Conservation (phyloP, 2,329 filamentous ascomycete species). For the Talaromyces verruculosus region DNA sequence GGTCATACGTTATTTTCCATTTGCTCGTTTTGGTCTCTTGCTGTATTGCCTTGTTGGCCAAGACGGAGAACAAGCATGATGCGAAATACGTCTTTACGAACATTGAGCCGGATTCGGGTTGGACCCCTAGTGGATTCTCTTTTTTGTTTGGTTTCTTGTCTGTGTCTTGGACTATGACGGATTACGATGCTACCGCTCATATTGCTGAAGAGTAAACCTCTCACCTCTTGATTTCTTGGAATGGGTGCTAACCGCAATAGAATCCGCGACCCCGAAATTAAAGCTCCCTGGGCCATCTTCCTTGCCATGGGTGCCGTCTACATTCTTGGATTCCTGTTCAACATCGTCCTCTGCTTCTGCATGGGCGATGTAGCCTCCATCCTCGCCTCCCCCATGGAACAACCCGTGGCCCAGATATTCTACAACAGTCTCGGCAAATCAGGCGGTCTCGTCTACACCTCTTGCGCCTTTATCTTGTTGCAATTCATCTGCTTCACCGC, state of each 20-base stretch:
- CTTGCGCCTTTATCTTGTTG: slow-evolving; percentile 54
- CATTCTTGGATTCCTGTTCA: slow-evolving; percentile 56
- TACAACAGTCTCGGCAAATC: slow-evolving; percentile 56
- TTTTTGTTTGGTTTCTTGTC: slow-evolving; percentile 63
- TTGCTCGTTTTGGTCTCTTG: slow-evolving; percentile 49
- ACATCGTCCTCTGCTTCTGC: slow-evolving; percentile 59
- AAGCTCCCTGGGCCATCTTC: slow-evolving; percentile 58
- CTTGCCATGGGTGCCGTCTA: slow-evolving; percentile 59
- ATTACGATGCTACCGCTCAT: slow-evolving; percentile 50
- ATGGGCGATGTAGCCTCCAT: slow-evolving; percentile 55
- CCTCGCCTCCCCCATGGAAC: slow-evolving; percentile 48
- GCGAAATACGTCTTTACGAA: slow-evolving; percentile 58
- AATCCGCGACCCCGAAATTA: slow-evolving; percentile 52
- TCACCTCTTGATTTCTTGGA: neutral
- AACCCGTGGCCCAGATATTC: slow-evolving; percentile 60
- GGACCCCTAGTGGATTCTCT: slow-evolving; percentile 56
- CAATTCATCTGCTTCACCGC: slow-evolving; percentile 22
- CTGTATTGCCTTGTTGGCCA: slow-evolving; percentile 53
- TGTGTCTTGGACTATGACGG: slow-evolving; percentile 62
- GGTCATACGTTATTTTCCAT: slow-evolving; percentile 57
- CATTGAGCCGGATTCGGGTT: slow-evolving; percentile 54
- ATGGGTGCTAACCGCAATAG: slow-evolving; percentile 28
- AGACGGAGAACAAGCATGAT: slow-evolving; percentile 43
- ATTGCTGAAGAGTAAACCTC: slow-evolving; percentile 51
- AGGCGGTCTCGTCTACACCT: slow-evolving; percentile 56